phyloP scores from a whole-genome alignment of 768 basidiomycete genomes.

The Mycena rebaudengoi region DNA sequence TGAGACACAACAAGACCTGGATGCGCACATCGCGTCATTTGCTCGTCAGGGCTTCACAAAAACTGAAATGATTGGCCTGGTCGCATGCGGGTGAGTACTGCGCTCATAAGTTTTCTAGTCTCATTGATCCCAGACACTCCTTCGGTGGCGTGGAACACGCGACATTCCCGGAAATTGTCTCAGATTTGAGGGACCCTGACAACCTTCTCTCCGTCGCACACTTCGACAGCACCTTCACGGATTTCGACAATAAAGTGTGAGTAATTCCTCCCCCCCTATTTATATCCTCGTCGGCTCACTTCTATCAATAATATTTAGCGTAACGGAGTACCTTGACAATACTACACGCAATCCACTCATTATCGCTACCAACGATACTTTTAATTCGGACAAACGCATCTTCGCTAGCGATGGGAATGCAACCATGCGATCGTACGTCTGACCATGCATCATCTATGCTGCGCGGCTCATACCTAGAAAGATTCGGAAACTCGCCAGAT shows the following conservation, averaged over 20 bases:
- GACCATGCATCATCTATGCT: neutral
- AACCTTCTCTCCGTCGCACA: neutral
- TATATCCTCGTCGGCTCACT: too few species aligned
- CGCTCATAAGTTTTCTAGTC: too few species aligned
- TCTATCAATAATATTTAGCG: too few species aligned
- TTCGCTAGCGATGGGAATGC: conserved; percentile 11
- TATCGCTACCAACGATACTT: conserved; percentile 3
- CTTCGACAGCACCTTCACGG: neutral
- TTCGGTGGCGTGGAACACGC: conserved; percentile 6
- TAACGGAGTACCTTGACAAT: conserved; percentile 3
- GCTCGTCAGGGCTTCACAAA: neutral
- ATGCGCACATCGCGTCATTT: too few species aligned
- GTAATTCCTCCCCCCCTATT: neutral
- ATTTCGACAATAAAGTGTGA: conserved; percentile 12
- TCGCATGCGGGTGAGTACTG: neutral
- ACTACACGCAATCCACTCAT: conserved; percentile 2
- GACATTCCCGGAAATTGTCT: neutral
- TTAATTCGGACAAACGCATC: conserved; percentile 1
- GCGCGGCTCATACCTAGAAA: neutral
- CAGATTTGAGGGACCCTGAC: neutral
- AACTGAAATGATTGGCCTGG: too few species aligned
- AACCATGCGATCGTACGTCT: conserved; percentile 8
- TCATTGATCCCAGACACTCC: too few species aligned
- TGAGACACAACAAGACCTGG: too few species aligned
- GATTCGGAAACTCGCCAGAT: neutral